Base-by-base conservation (phyloP, 129 eudicot genomes). In the Kitagawia praeruptora region DNA sequence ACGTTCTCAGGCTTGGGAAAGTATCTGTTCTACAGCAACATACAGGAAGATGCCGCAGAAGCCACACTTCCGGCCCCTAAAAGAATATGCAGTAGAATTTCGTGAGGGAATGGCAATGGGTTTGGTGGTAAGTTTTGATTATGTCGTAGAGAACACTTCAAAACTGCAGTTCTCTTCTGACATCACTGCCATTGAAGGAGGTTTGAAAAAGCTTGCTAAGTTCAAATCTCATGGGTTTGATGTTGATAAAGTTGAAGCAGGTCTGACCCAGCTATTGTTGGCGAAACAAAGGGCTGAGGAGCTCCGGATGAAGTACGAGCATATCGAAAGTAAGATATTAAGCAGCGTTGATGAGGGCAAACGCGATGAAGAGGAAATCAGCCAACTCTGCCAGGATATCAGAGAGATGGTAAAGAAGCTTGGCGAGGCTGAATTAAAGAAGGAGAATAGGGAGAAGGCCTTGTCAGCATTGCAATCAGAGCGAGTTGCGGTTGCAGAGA, bases 31-130 rank as follows among this genome's bases (percentile, higher is more conserved):
- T 25, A 84, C 87, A 91, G 90, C 89, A 56, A 89, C 87, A 2
- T 89, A 90, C 80, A 77, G 40, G 48, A 88, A 46, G 25, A 38
- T 76, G 83, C 44, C 88, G 64, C 96, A 87, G 73, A 86, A 80
- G 34, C 99, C 99, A 10, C 99, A 95, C 85, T 95, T 95, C 76
- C 81, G 74, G 13, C 90, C 97, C 3, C 63, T 95, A 66, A 80
- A 77, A 46, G 70, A 79, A 0, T 79, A 76, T 75, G 87, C 82
- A 69, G 91, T 80, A 75, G 81, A 85, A 66, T 45, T 74, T 38
- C 96, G 95, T 6, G 97, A 95, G 83, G 99, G 97, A 27, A 54
- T 85, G 73, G 97, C 99, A 69, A 85, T 88, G 21, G 93, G 90
- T 12, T 71, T 44, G 78, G 88, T 96, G 95, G 92, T 96, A 4